phyloP scores from a whole-genome alignment of 176 grass and related monocot genomes.

The Musa schizocarpa region DNA sequence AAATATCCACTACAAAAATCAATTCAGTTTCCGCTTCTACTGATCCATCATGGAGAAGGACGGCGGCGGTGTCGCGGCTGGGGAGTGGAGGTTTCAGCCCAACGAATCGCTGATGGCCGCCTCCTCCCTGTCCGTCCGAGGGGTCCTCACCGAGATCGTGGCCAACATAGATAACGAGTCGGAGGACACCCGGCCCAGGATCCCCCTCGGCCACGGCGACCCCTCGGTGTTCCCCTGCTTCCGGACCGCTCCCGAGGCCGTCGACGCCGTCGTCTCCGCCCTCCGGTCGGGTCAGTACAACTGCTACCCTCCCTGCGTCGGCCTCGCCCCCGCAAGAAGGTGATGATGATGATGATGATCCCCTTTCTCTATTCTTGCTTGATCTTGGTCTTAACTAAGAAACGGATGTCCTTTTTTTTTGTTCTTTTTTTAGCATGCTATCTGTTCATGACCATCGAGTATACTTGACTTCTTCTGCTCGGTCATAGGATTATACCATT shows the following conservation, averaged over 20 bases:
- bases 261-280: conserved; percentile 53
- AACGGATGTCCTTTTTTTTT: neutral
- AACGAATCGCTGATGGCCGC: conserved; percentile 18
- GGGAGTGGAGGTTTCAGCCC: conserved; percentile 34
- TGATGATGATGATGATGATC: conserved; percentile 10
- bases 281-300: conserved; percentile 43
- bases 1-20: too few relatives aligned
- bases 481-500: too few relatives aligned
- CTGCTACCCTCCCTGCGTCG: conserved; percentile 34
- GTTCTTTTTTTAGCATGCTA: too few relatives aligned
- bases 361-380: too few relatives aligned
- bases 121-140: conserved; percentile 39
- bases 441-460: too few relatives aligned
- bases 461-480: too few relatives aligned
- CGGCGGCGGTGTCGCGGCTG: neutral
- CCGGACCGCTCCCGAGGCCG: conserved; percentile 46
- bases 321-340: conserved; percentile 39
- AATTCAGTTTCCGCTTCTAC: too few relatives aligned
- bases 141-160: conserved; percentile 23
- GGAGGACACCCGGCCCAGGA: conserved; percentile 25
- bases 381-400: neutral
- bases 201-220: conserved; percentile 52
- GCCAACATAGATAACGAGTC: conserved; percentile 22
- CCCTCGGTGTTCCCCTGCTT: conserved; percentile 59
- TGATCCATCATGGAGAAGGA: too few relatives aligned